Base-by-base conservation (phyloP, 192 early-diverging fungal species). In the Physocladia obscura region DNA sequence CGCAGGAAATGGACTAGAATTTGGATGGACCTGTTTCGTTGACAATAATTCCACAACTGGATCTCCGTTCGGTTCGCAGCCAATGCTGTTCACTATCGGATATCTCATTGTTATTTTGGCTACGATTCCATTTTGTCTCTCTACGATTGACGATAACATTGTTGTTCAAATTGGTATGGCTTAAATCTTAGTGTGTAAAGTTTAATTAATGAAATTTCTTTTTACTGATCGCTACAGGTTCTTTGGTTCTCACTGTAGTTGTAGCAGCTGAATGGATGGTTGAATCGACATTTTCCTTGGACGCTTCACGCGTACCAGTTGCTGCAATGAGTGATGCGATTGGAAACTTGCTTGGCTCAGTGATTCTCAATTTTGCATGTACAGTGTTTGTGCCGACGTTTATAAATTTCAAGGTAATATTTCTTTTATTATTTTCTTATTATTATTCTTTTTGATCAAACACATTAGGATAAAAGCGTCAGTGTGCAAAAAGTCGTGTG, bases 91-190 rank as follows among this genome's bases (percentile, higher is more conserved):
- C 38, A 67, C 84, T 2, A 35, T 79, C 35, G 84, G 84, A 37
- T 35, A 76, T 1, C 39, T 84, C 51, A 49, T 77, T 24, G 73
- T 80, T 26, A 31, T 82, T 17, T 22, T 83, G 27, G 51, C 79
- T 2, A 67, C 63, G 29, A 47, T 85, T 39, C 84, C 84, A 0
- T 60, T 86, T 13, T 78, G 76, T 13, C 61, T 81, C n/a, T 61
- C 71, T 8, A 86, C 81, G 35, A 67, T 86, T 4, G 81, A 86
- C 73, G 84, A 86, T 63, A 86, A 85, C 52, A 80, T 86, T 24
- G 36, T 57, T 15, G 62, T 84, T 21, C 84, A 86, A 60, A 68
- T 84, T 58, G 75, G 76, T 80, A 62, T 36, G 48, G 27, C 5
- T 30, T 17, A 31, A 0, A 19, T 56, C n/a, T 13, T 6, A 1